These are phyloP conservation scores for Raphanus raphanistrum DNA, from an alignment of 345 rosid species.

Conservation along the genomic window DNA sequence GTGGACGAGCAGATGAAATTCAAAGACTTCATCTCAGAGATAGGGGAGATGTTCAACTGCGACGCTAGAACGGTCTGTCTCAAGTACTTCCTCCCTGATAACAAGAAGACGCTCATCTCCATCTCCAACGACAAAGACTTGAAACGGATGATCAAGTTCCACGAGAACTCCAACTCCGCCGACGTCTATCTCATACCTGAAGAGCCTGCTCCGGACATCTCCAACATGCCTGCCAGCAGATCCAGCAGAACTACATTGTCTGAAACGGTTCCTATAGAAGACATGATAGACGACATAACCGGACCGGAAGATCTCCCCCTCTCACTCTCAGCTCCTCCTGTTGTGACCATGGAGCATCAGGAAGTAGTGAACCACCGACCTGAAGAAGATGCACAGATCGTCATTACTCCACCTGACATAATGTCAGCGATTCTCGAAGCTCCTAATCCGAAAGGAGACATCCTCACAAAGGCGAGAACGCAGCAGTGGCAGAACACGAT, in stretches of 20 bases:
- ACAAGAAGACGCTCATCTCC: conserved; percentile 79
- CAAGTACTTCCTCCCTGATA: conserved; percentile 86
- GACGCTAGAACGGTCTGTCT: conserved; percentile 58
- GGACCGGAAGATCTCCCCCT: conserved; percentile 44
- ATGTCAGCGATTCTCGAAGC: conserved; percentile 51
- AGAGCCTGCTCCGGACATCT: conserved; percentile 58
- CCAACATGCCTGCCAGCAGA: conserved; percentile 84
- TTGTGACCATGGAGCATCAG: conserved; percentile 45
- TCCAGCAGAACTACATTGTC: conserved; percentile 90
- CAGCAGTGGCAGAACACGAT: conserved; percentile 92
- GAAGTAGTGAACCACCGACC: conserved; percentile 47
- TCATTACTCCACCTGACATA: conserved; percentile 46
- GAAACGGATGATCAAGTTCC: conserved; percentile 53
- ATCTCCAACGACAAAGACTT: conserved; percentile 48
- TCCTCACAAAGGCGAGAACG: conserved; percentile 68
- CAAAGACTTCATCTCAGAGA: conserved; percentile 34
- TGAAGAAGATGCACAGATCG: conserved; percentile 44
- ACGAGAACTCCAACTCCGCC: conserved; percentile 48
- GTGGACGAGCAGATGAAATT: conserved; percentile 38
- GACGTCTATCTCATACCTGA: conserved; percentile 69
- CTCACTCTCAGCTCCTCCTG: conserved; percentile 43
- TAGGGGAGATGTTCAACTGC: conserved; percentile 40
- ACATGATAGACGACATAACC: conserved; percentile 51
- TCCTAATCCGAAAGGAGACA: conserved; percentile 44
- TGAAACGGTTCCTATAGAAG: conserved; percentile 58